phyloP scores from a whole-genome alignment of 768 basidiomycete species.

The Amanita brunnescens region DNA sequence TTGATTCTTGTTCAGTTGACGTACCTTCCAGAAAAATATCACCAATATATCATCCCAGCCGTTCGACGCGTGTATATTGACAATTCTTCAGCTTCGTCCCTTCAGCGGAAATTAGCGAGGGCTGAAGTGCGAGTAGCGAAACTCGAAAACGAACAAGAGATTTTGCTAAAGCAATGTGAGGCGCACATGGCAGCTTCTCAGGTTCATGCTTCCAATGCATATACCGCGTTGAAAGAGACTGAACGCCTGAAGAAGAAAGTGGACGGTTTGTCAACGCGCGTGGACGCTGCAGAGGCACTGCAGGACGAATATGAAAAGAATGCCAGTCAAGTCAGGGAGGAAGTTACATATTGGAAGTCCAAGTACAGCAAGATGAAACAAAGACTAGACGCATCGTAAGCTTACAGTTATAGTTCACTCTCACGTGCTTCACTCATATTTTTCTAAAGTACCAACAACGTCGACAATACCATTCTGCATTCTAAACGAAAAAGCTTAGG shows the following conservation, averaged over 20 bases:
- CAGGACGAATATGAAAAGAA: background rate
- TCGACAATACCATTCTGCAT: background rate
- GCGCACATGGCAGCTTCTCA: conserved; percentile 25
- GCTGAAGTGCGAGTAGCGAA: conserved; percentile 30
- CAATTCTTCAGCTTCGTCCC: conserved; percentile 13
- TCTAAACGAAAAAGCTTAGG: background rate
- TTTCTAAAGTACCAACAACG: background rate
- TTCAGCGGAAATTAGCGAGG: conserved; percentile 24
- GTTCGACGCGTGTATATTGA: conserved; percentile 46
- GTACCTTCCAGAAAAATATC: conserved; percentile 41
- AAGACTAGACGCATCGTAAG: background rate
- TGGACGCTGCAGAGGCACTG: background rate
- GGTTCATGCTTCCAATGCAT: conserved; percentile 23
- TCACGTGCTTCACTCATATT: background rate
- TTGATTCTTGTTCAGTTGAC: conserved; percentile 24
- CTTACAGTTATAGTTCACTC: background rate
- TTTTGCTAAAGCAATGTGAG: conserved; percentile 36
- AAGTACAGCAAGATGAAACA: background rate
- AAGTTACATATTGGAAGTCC: background rate
- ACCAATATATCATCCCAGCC: conserved; percentile 34
- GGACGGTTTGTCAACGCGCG: background rate
- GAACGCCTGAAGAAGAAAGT: background rate
- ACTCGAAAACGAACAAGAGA: conserved; percentile 32
- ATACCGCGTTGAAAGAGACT: conserved; percentile 13
- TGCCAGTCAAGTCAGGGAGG: background rate